Percentiles rank a stretch among this genome's conserved stretches.
phyloP scores from a whole-genome alignment of 139 green algal genomes.

The Tetradesmus obliquus region DNA sequence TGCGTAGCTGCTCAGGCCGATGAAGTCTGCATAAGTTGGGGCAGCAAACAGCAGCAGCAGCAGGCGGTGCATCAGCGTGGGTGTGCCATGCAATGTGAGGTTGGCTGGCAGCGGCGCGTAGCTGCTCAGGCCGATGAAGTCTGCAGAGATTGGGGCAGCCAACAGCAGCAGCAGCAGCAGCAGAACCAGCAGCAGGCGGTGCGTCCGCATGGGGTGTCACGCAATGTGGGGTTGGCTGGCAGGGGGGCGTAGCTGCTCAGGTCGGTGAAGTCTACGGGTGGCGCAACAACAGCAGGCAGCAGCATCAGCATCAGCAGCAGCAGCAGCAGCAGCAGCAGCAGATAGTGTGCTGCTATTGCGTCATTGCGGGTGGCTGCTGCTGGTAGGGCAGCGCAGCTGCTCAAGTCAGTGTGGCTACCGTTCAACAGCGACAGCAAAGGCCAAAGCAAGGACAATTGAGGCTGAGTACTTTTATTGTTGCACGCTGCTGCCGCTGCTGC shows the following conservation, averaged over 20 bases:
- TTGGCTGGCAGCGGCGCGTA: not conserved
- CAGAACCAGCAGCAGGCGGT: not conserved
- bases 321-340: not conserved
- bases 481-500: too few relatives aligned
- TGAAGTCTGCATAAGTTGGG: conserved; percentile 11
- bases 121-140: not conserved
- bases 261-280: not conserved
- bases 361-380: too few relatives aligned
- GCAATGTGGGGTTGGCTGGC: not conserved
- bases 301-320: not conserved
- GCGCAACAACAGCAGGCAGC: not conserved
- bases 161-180: not conserved
- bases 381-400: not conserved
- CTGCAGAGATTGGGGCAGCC: not conserved
- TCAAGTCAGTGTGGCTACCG: too few relatives aligned
- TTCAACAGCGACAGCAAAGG: not conserved
- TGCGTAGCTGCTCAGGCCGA: conserved; percentile 9
- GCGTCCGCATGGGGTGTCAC: too few relatives aligned
- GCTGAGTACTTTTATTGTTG: too few relatives aligned
- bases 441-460: too few relatives aligned
- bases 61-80: not conserved
- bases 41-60: not conserved
- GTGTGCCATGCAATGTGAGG: not conserved
- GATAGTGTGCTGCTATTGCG: too few relatives aligned
- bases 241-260: not conserved